Evolutionary conservation across 148 eudicot species (phyloP), one percentile per base, ranked within the genome.

Genomic region (Tetragonia tetragonoides): DNA sequence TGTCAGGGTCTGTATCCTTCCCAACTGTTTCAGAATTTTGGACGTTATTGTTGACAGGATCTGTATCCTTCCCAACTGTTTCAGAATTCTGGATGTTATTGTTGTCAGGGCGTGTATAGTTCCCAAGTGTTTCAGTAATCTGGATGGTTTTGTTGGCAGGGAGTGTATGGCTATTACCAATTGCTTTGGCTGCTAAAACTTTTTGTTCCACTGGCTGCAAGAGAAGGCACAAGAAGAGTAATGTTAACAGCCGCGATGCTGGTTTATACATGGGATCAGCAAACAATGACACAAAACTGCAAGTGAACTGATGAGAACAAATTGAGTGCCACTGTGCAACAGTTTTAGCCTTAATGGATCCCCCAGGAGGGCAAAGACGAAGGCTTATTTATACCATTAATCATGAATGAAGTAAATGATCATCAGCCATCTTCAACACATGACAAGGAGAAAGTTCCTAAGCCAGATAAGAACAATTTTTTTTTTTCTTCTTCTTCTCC

Each of bases 181-280:
- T 57, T 80, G 23, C 20, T 47, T 70, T 59, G 74, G 78, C 70
- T 15, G 82, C 66, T 40, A 70, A 46, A 39, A 81, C 41, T 57
- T 84, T 59, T 73, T 82, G 83, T 34, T 61, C 73, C 4, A 86
- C 49, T 42, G 86, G 85, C 96, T 91, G 88, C 86, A 86, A 72
- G 8, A 70, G 38, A 78, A 72, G 56, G 63, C 54, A 65, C 46
- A 64, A 20, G 28, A 75, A 46, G 53, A 12, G 20, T 68, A 38
- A n/a, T 77, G 42, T 68, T 24, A 37, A 24, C 18, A 20, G n/a
- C 24, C 51, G 69, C n/a, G 72, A 24, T 38, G 64, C 38, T 18
- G 34, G 34, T 3, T 44, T 49, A 54, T 41, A 23, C 17, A 28
- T 70, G 37, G n/a, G 18, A 71, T 61, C 70, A 49, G 41, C 71